Base-by-base conservation (phyloP, 768 basidiomycete genomes). In the Russula ochroleuca region DNA sequence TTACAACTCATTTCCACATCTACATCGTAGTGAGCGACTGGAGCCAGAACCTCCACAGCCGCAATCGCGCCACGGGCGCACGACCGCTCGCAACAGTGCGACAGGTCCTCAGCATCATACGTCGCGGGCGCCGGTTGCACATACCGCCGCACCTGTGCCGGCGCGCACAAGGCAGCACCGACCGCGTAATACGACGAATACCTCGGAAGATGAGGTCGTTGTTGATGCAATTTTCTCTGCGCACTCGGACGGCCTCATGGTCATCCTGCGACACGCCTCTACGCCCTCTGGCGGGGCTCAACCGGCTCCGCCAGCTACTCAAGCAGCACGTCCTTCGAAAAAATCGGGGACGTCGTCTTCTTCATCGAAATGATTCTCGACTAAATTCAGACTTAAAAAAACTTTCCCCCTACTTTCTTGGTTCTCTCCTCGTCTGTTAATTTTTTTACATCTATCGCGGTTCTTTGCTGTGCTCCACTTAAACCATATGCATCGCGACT, bases 171-270 rank as follows among this genome's bases (percentile, higher is more conserved):
- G 53, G 15, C 53, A 28, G 0, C 53, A 19, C 10, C 53, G 53
- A 8, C n/a, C 31, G 23, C 64, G 53, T 35, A 10, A 19, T 10
- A n/a, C 35, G 25, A 43, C 10, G 25, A 38, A 33, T 21, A n/a
- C 23, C 2, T 19, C 13, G 38, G 75, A 73, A 11, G 75, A 74
- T 17, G 81, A 81, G 68, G 77, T 86, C 58, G 67, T 78, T 37
- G 88, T 92, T 14, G 90, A 92, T 69, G 87, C 89, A 2, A 91
- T 92, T 59, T 91, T 92, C 71, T 90, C 88, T 38, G 90, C 87
- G 5, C 90, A 92, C 71, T 92, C 90, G 33, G 90, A 92, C 70
- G 90, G 90, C 5, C 78, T 92, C 61, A 83, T 92, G 77, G 87
- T 90, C 66, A 89, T 92, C 67, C 75, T 92, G 14, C 83, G 90